These are phyloP conservation scores for Pseudonectria foliicola DNA, from an alignment of 2,329 filamentous ascomycete genomes.

Conservation along the genomic window DNA sequence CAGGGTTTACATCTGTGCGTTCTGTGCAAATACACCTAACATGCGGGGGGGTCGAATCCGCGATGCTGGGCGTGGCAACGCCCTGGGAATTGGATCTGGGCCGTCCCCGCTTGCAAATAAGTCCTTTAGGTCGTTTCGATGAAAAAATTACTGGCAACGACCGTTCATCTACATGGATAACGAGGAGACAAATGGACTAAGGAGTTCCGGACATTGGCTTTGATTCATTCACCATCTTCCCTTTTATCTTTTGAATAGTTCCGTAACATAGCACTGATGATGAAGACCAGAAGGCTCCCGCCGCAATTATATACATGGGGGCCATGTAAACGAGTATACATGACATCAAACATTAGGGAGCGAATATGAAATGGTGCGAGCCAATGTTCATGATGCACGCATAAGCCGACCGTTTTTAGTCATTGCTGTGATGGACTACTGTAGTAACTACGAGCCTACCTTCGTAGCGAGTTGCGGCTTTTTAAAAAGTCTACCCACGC, in stretches of 20 bases:
- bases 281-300: slow-evolving; percentile 15
- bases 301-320: slow-evolving; percentile 8
- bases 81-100: slow-evolving; percentile 16
- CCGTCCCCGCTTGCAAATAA: slow-evolving; percentile 37
- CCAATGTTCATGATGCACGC: too few relatives aligned
- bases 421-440: too few relatives aligned
- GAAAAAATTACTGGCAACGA: slow-evolving; percentile 10
- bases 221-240: not conserved
- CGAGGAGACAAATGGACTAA: slow-evolving; percentile 3
- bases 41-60: slow-evolving; percentile 42
- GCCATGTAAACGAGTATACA: slow-evolving; percentile 12
- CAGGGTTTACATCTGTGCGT: slow-evolving; percentile 56
- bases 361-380: slow-evolving; percentile 5
- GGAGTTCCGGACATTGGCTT: slow-evolving; percentile 1
- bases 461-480: too few relatives aligned
- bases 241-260: slow-evolving; percentile 6
- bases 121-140: slow-evolving; percentile 37
- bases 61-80: slow-evolving; percentile 31
- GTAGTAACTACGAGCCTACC: too few relatives aligned
- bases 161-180: not conserved
- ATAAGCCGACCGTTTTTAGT: too few relatives aligned
- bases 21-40: slow-evolving; percentile 54
- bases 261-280: slow-evolving; percentile 5
- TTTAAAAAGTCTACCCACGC: too few relatives aligned
- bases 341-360: slow-evolving; percentile 6